A percentile compares a stretch with the other conserved stretches of the same genome.
phyloP scores from a whole-genome alignment of 306 rosid species.

The Acacia confusa region DNA sequence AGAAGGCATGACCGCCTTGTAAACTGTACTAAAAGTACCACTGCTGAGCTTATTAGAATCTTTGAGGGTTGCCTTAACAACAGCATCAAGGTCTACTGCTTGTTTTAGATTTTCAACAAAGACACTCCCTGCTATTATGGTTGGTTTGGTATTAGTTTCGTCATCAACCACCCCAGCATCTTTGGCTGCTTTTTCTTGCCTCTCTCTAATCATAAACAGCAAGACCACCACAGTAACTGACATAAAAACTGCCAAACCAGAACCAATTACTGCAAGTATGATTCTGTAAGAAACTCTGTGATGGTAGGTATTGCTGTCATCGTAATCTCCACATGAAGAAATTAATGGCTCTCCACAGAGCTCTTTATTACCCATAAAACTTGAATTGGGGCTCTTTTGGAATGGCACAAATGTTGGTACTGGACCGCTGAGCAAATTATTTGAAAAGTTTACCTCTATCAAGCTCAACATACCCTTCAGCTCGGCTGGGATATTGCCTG shows the following conservation, averaged over 20 bases:
- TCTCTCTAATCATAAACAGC: slow-evolving; percentile 89
- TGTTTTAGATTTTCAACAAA: slow-evolving; percentile 86
- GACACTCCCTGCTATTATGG: slow-evolving; percentile 75
- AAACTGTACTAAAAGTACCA: slow-evolving; percentile 94
- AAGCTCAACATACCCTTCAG: slow-evolving; percentile 95
- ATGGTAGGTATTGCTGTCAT: slow-evolving; percentile 52
- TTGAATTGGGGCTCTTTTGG: slow-evolving; percentile 85
- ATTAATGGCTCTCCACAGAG: slow-evolving; percentile 93
- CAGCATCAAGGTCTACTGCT: slow-evolving; percentile 88
- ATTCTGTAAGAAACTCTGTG: slow-evolving; percentile 92
- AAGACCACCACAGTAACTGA: slow-evolving; percentile 84
- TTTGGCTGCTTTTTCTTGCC: slow-evolving; percentile 81
- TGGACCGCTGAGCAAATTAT: slow-evolving; percentile 75
- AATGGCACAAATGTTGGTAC: slow-evolving; percentile 85
- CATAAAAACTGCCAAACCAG: slow-evolving; percentile 82
- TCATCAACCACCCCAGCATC: slow-evolving; percentile 68
- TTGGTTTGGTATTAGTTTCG: slow-evolving; percentile 47
- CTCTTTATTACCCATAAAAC: slow-evolving; percentile 76
- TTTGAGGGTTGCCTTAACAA: slow-evolving; percentile 85
- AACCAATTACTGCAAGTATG: slow-evolving; percentile 84
- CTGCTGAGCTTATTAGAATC: slow-evolving; percentile 80
- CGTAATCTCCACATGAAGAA: slow-evolving; percentile 57
- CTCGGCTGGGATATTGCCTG: slow-evolving; percentile 74
- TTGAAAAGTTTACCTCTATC: slow-evolving; percentile 96
- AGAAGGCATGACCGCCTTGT: slow-evolving; percentile 96